Percentiles rank a stretch among this genome's conserved stretches.
Evolutionary conservation across 2,329 filamentous ascomycete species (phyloP).

Genomic region (Daldinia sp.): DNA sequence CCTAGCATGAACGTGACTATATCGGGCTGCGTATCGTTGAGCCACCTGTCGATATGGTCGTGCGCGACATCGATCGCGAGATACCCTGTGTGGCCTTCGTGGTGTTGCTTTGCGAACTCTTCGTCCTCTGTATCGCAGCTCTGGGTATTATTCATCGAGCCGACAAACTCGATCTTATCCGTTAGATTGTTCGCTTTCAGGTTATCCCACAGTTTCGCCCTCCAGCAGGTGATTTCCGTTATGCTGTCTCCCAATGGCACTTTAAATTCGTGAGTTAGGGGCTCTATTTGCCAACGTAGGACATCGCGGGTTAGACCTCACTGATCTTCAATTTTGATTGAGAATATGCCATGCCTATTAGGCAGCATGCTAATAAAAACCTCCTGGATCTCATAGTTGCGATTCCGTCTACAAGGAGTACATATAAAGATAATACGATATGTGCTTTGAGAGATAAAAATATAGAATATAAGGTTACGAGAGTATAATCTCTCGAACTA

Average conservation of each 20-base stretch:
- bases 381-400: constrained; percentile 27
- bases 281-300: background rate
- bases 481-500: background rate
- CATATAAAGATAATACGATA: background rate
- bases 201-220: constrained; percentile 57
- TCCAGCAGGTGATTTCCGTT: constrained; percentile 61
- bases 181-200: constrained; percentile 53
- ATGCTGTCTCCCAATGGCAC: constrained; percentile 60
- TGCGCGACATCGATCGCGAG: constrained; percentile 59
- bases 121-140: constrained; percentile 52
- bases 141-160: constrained; percentile 56
- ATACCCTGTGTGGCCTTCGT: constrained; percentile 60
- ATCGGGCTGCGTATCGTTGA: constrained; percentile 55
- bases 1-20: constrained; percentile 61
- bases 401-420: background rate
- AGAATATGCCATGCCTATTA: constrained; percentile 22
- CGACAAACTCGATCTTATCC: constrained; percentile 57
- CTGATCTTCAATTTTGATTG: constrained; percentile 41
- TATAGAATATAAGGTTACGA: background rate
- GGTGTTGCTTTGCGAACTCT: constrained; percentile 56
- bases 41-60: constrained; percentile 56
- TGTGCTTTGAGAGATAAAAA: background rate
- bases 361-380: constrained; percentile 20
- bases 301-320: constrained; percentile 15
- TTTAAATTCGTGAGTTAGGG: constrained; percentile 26